Evolutionary conservation across 345 rosid species (phyloP).

Genomic region (Heritiera littoralis): DNA sequence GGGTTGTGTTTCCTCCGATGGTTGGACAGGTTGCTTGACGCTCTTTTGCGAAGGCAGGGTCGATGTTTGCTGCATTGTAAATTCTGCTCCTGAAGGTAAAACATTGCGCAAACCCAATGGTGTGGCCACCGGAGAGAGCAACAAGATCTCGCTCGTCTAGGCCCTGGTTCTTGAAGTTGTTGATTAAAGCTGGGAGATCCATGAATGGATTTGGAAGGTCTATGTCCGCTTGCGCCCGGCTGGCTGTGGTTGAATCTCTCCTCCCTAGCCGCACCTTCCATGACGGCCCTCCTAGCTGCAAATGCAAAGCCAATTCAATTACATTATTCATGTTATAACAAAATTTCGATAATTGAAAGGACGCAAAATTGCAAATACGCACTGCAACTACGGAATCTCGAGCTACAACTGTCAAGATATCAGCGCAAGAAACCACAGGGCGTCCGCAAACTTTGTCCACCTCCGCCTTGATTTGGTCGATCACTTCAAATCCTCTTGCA

Average conservation of each 20-base stretch:
- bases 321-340: too few relatives aligned
- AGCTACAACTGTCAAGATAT: constrained; percentile 59
- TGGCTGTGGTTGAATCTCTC: constrained; percentile 47
- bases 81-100: constrained; percentile 16
- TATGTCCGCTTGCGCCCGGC: constrained; percentile 25
- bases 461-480: too few relatives aligned
- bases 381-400: constrained; percentile 59
- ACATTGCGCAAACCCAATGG: too few relatives aligned
- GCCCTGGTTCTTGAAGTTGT: constrained; percentile 46
- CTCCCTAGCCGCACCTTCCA: constrained; percentile 45
- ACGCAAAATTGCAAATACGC: not conserved
- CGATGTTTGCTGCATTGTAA: constrained; percentile 40
- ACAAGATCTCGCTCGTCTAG: constrained; percentile 17
- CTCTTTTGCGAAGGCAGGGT: constrained; percentile 34
- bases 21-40: constrained; percentile 35
- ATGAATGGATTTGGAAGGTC: constrained; percentile 35
- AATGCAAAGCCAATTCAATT: too few relatives aligned
- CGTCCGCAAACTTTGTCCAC: constrained; percentile 36
- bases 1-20: constrained; percentile 33
- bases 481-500: constrained; percentile 45
- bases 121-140: too few relatives aligned
- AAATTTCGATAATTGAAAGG: too few relatives aligned
- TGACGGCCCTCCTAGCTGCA: not conserved
- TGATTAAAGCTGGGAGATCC: constrained; percentile 41
- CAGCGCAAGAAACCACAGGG: constrained; percentile 64